Base-by-base conservation (phyloP, 1,139 yeast species). In the Scheffersomyces stambukii region DNA sequence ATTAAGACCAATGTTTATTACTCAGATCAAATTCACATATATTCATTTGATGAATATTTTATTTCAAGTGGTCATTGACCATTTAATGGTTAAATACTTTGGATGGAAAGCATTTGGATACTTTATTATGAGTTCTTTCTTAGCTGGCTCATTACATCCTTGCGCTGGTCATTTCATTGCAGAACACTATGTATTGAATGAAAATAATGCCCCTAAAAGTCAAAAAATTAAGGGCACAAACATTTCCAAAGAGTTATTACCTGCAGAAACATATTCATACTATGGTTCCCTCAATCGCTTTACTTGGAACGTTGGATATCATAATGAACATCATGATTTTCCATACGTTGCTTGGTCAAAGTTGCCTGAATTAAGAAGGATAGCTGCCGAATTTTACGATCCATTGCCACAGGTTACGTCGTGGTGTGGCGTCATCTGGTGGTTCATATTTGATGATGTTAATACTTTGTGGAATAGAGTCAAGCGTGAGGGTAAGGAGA, bases 91-190 rank as follows among this genome's bases (percentile, higher is more conserved):
- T 16, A 60, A 53, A 15, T 44, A 41, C 34, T 77, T 82, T 74
- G 93, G 95, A 0, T 57, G 69, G 65, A 72, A 75, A 38, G 58
- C 93, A 0, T 56, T 83, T 29, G 54, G 62, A 27, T 88, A 88
- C 53, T 73, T 88, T 42, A 52, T 86, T 24, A 63, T 81, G 57
- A 80, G 91, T 28, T 81, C 94, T 1, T 84, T 88, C 51, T 62
- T 88, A 32, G 95, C 96, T 1, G 96, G 96, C 2, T 84, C 95
- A 0, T 66, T 85, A 50, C 96, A 88, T 48, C 96, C 96, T 18
- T 80, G 88, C 43, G 95, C 96, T 2, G 96, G 96, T 11, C 96
- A 88, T 58, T 88, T 88, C 56, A 85, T 88, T 42, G 94, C 96
- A 6, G 96, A 88, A 53, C 96, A 88, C 52, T 88, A 88, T 50